phyloP scores from a whole-genome alignment of 441 rosid genomes.

The Flueggea neowawraea region DNA sequence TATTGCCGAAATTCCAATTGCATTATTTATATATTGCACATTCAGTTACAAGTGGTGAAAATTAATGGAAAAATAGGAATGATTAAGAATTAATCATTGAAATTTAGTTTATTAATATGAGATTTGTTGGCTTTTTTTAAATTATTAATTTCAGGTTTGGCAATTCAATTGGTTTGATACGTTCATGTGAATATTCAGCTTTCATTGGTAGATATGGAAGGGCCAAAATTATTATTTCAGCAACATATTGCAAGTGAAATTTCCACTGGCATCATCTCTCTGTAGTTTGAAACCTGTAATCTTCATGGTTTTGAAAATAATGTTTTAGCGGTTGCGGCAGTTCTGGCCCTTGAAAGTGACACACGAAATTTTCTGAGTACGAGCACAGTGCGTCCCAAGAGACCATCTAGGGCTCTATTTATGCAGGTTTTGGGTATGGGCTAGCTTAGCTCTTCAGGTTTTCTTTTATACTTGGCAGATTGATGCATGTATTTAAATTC shows the following conservation, averaged over 20 bases:
- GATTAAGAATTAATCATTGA: too few relatives aligned
- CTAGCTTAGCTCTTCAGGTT: conserved; percentile 10
- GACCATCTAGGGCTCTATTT: conserved; percentile 73
- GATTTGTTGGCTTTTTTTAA: too few relatives aligned
- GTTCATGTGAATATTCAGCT: conserved; percentile 35
- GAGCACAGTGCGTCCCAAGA: conserved; percentile 68
- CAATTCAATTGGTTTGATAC: too few relatives aligned
- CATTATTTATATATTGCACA: neutral
- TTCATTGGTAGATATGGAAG: conserved; percentile 60
- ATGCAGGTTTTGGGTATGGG: conserved; percentile 74
- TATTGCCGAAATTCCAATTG: neutral
- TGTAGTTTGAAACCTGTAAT: conserved; percentile 65
- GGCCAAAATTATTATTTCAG: conserved; percentile 46
- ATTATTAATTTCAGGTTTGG: too few relatives aligned
- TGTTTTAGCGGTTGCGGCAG: conserved; percentile 64
- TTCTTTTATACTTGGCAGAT: neutral
- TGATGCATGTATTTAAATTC: neutral
- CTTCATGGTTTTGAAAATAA: conserved; percentile 86
- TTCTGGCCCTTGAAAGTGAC: conserved; percentile 68
- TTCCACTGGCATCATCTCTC: conserved; percentile 59
- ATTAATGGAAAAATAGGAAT: too few relatives aligned
- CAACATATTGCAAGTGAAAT: conserved; percentile 71
- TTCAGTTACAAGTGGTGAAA: neutral
- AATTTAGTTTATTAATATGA: too few relatives aligned
- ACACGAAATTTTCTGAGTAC: conserved; percentile 65